Percentiles rank a stretch among this genome's conserved stretches.
These are phyloP conservation scores for Boletus rubescentipes DNA, from an alignment of 768 basidiomycete species.

Conservation along the genomic window DNA sequence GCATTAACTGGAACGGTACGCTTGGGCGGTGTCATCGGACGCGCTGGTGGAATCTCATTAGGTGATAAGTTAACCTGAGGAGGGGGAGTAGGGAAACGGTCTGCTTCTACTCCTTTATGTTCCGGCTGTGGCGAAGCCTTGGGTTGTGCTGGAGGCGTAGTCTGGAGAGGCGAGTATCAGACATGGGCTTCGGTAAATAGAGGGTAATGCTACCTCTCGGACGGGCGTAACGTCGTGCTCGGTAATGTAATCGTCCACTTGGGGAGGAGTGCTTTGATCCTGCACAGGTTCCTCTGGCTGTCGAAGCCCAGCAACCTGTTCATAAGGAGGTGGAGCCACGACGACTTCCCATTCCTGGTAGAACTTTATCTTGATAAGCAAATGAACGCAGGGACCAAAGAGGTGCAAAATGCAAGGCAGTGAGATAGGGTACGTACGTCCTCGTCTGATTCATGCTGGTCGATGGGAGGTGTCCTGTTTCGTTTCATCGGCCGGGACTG, in stretches of 20 bases:
- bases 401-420: background rate
- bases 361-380: conserved; percentile 23
- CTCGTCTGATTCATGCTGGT: conserved; percentile 28
- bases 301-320: conserved; percentile 15
- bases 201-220: conserved; percentile 16
- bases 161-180: conserved; percentile 16
- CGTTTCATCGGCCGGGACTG: conserved; percentile 31
- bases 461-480: conserved; percentile 43
- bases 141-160: background rate
- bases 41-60: conserved; percentile 9
- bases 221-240: conserved; percentile 4
- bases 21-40: conserved; percentile 16
- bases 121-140: background rate
- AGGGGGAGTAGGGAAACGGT: conserved; percentile 13
- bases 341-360: conserved; percentile 34
- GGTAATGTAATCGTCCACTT: background rate
- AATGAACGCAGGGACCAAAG: conserved; percentile 3
- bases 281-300: conserved; percentile 10
- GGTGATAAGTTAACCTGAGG: background rate
- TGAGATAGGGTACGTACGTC: conserved; percentile 23
- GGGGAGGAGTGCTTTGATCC: conserved; percentile 7
- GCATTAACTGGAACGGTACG: conserved; percentile 21
- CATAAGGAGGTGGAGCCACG: conserved; percentile 31
- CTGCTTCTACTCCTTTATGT: conserved; percentile 12
- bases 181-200: background rate